A percentile compares a stretch with the other conserved stretches of the same genome.
Evolutionary conservation across 495 filamentous ascomycete genomes (phyloP).

Genomic region (Chaetomium fimeti): DNA sequence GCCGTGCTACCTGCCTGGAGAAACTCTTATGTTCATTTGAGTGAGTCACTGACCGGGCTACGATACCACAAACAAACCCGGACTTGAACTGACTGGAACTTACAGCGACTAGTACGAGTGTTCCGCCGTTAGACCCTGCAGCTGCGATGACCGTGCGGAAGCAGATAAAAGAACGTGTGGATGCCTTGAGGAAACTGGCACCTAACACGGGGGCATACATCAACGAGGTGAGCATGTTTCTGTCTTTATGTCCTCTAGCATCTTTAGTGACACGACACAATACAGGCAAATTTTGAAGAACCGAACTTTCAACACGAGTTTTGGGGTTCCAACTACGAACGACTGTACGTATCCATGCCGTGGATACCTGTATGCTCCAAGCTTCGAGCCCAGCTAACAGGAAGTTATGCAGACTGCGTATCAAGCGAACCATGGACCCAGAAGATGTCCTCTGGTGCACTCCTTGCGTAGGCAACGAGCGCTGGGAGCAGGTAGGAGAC

Average conservation of each 20-base stretch:
- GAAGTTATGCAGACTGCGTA: conserved; percentile 23
- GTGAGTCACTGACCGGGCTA: no score
- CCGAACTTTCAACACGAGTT: conserved; percentile 49
- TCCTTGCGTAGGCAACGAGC: conserved; percentile 61
- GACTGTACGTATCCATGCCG: conserved; percentile 32
- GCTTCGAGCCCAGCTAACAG: no score
- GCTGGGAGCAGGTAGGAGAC: conserved; percentile 48
- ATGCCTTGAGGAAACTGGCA: conserved; percentile 39
- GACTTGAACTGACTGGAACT: conserved; percentile 14
- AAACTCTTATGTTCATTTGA: conserved; percentile 45
- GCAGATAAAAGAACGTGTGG: conserved; percentile 45
- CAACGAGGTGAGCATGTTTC: conserved; percentile 38
- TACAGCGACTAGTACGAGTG: conserved; percentile 22
- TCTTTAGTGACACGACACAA: neutral
- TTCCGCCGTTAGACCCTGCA: conserved; percentile 37
- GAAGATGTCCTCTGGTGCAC: conserved; percentile 57
- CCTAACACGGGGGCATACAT: conserved; percentile 43
- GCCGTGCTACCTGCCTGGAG: conserved; percentile 60
- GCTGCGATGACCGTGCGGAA: conserved; percentile 38
- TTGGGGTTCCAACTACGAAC: conserved; percentile 52
- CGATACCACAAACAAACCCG: no score
- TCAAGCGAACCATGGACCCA: conserved; percentile 59
- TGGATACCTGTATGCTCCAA: neutral
- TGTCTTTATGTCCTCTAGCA: neutral
- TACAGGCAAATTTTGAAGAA: conserved; percentile 47